phyloP scores from a whole-genome alignment of 2,329 filamentous ascomycete genomes.

The Fusarium cyanostomum region DNA sequence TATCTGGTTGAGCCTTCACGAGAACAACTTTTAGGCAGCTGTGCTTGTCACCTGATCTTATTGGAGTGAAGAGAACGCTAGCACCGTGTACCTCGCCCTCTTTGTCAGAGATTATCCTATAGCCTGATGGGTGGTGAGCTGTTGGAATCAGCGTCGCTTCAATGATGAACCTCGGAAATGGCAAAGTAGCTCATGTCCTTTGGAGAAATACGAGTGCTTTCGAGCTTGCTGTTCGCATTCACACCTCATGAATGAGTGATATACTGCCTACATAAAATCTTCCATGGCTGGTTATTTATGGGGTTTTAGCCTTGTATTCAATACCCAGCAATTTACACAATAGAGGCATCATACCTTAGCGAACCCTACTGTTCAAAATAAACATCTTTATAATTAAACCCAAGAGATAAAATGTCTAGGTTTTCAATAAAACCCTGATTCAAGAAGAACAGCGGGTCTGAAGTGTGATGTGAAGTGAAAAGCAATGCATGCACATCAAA shows the following conservation, averaged over 20 bases:
- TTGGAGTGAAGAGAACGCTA: conserved; percentile 1
- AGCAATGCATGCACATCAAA: no score
- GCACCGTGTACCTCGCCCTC: conserved; percentile 10
- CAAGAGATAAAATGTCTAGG: no score
- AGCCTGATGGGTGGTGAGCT: neutral
- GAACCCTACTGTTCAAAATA: no score
- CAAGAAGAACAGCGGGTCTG: no score
- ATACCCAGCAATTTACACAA: no score
- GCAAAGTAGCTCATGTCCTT: neutral
- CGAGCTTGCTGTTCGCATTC: neutral
- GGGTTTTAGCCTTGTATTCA: no score
- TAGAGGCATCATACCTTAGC: no score
- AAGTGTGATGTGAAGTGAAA: no score
- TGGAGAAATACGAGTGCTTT: neutral
- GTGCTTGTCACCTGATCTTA: conserved; percentile 16
- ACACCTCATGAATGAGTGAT: neutral
- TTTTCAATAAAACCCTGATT: no score
- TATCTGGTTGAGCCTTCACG: neutral
- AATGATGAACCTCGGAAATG: neutral
- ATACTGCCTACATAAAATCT: neutral
- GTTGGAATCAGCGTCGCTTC: neutral
- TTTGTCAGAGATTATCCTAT: conserved; percentile 8
- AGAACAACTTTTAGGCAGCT: conserved; percentile 9
- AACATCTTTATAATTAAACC: no score
- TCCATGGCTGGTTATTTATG: no score